Percentiles rank a stretch among this genome's conserved stretches.
Evolutionary conservation across 495 filamentous ascomycete genomes (phyloP).

Genomic region (Diplogelasinospora grovesii): DNA sequence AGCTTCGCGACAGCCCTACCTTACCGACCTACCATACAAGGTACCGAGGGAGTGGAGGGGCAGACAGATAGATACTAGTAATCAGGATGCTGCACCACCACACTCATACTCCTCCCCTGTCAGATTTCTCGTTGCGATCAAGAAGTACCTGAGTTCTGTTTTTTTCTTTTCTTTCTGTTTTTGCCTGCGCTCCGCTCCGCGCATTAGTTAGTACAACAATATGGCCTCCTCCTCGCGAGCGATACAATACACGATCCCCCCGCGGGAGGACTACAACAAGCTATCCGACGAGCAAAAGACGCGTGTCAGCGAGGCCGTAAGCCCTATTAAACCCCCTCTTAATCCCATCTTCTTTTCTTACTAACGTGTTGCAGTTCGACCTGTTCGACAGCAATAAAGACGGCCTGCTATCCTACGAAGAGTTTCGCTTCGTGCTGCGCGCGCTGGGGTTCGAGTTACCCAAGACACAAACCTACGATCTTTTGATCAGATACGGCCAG

Average conservation of each 20-base stretch:
- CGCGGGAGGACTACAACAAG: slow-evolving; percentile 30
- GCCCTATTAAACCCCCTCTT: not conserved
- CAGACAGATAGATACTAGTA: too few relatives aligned
- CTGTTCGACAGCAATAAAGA: slow-evolving; percentile 98
- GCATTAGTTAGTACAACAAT: slow-evolving; percentile 4
- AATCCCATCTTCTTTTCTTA: not conserved
- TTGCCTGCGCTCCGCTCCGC: slow-evolving; percentile 1
- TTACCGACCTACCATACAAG: too few relatives aligned
- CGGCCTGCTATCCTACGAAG: slow-evolving; percentile 89
- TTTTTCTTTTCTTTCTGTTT: not conserved
- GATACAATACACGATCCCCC: slow-evolving; percentile 28
- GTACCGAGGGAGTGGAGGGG: too few relatives aligned
- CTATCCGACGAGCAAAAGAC: slow-evolving; percentile 30
- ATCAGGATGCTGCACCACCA: too few relatives aligned
- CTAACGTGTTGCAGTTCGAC: slow-evolving; percentile 58
- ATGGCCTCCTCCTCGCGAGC: slow-evolving; percentile 23
- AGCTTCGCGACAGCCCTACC: too few relatives aligned
- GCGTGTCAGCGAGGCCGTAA: slow-evolving; percentile 27
- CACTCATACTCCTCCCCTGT: too few relatives aligned
- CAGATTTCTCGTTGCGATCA: too few relatives aligned
- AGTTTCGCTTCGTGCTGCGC: slow-evolving; percentile 95
- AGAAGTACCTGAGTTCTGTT: too few relatives aligned
- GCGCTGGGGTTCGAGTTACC: slow-evolving; percentile 76
- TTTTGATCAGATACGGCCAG: slow-evolving; percentile 28
- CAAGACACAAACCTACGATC: slow-evolving; percentile 31